Evolutionary conservation across 345 rosid species (phyloP).

Genomic region (Balakata baccata): DNA sequence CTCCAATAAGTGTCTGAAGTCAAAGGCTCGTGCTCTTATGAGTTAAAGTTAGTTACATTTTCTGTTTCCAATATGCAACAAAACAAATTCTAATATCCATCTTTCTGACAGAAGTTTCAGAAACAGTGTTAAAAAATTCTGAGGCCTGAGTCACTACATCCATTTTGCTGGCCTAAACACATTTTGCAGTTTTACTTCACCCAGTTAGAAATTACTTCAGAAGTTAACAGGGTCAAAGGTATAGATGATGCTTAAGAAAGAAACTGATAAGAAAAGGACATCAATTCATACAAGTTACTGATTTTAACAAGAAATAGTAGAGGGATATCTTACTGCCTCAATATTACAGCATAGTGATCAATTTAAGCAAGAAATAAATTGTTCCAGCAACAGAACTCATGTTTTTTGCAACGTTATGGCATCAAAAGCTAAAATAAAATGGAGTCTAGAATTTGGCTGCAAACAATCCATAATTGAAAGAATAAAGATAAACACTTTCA

Average conservation of each 20-base stretch:
- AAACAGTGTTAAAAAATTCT: background rate
- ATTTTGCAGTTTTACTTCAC: background rate
- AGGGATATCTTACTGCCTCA: background rate
- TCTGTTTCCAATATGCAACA: background rate
- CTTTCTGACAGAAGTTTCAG: background rate
- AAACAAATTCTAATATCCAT: background rate
- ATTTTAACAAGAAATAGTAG: background rate
- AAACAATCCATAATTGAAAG: too few species aligned
- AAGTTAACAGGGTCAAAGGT: too few species aligned
- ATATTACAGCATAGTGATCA: background rate
- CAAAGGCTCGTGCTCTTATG: constrained; percentile 8
- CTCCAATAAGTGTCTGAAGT: constrained; percentile 10
- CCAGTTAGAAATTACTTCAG: too few species aligned
- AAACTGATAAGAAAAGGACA: too few species aligned
- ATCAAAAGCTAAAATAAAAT: background rate
- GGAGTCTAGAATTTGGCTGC: background rate
- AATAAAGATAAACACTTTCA: too few species aligned
- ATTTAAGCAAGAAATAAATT: background rate
- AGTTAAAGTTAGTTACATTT: background rate
- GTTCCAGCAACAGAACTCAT: background rate
- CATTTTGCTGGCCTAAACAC: background rate
- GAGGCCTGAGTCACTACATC: background rate
- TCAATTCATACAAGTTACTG: too few species aligned
- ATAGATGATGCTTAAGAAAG: too few species aligned
- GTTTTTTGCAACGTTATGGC: background rate